A percentile compares a stretch with the other conserved stretches of the same genome.
Conservation (phyloP, 441 rosid species). For the Corymbia calophylla region DNA sequence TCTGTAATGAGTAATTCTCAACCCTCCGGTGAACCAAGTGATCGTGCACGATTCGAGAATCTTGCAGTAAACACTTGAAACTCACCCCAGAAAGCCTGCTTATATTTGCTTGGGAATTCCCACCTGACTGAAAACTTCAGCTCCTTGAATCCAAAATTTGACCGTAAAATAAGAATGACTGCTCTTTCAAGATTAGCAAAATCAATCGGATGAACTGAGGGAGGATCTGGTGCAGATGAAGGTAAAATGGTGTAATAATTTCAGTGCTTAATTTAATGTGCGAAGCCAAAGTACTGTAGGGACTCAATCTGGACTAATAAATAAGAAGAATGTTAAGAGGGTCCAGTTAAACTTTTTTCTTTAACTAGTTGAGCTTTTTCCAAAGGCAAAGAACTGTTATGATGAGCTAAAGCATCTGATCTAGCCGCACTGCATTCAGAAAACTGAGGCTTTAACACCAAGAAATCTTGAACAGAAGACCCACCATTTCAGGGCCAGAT, state of each 20-base stretch:
- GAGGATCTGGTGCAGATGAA: constrained; percentile 7
- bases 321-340: constrained; percentile 1
- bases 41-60: background rate
- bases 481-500: constrained; percentile 18
- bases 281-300: background rate
- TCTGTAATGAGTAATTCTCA: background rate
- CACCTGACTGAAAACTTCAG: background rate
- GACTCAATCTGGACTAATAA: background rate
- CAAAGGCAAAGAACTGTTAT: constrained; percentile 11
- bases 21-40: background rate
- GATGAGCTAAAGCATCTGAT: constrained; percentile 1
- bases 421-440: constrained; percentile 8
- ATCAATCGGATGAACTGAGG: background rate
- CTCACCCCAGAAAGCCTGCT: background rate
- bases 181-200: background rate
- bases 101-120: background rate
- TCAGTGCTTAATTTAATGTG: constrained; percentile 1
- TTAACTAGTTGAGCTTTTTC: constrained; percentile 3
- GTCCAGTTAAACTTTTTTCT: constrained; percentile 18
- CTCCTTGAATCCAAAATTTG: background rate
- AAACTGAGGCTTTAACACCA: constrained; percentile 16
- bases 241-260: constrained; percentile 24
- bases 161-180: background rate
- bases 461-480: constrained; percentile 20
- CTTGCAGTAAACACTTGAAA: background rate